A percentile compares a stretch with the other conserved stretches of the same genome.
These are phyloP conservation scores for Hymenoscyphus linearis DNA, from an alignment of 2,329 filamentous ascomycete species.

Conservation along the genomic window DNA sequence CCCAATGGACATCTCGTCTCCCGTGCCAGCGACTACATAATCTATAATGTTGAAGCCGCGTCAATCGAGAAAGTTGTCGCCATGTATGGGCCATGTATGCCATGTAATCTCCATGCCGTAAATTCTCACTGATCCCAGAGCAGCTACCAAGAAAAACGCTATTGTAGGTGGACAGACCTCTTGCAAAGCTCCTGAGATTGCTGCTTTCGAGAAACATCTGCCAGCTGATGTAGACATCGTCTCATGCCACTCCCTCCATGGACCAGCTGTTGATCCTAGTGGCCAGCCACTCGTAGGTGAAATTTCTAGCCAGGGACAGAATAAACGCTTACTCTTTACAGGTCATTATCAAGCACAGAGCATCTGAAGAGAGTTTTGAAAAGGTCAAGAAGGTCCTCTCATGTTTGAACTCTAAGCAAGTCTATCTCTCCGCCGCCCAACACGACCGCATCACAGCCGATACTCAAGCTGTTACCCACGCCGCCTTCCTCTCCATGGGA, in stretches of 20 bases:
- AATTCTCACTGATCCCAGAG: conserved; percentile 14
- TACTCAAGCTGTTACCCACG: conserved; percentile 96
- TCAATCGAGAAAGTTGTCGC: conserved; percentile 83
- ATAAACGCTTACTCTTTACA: conserved; percentile 25
- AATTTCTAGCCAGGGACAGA: background rate
- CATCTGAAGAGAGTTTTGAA: conserved; percentile 66
- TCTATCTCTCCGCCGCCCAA: conserved; percentile 78
- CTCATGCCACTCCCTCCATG: conserved; percentile 94
- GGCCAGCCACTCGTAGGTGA: conserved; percentile 75
- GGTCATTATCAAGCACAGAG: conserved; percentile 87
- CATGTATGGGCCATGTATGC: conserved; percentile 81
- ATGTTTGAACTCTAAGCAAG: conserved; percentile 79
- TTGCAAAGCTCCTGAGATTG: conserved; percentile 95
- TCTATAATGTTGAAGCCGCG: conserved; percentile 96
- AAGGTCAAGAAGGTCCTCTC: conserved; percentile 78
- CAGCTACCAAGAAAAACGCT: conserved; percentile 89
- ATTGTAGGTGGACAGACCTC: conserved; percentile 98
- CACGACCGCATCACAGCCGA: conserved; percentile 98
- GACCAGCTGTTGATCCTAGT: conserved; percentile 79
- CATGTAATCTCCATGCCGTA: background rate
- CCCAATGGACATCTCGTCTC: conserved; percentile 95
- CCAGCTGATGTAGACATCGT: conserved; percentile 87
- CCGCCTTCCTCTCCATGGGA: conserved; percentile 95
- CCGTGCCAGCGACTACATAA: conserved; percentile 93
- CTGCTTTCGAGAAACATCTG: conserved; percentile 84